Evolutionary conservation across 2,329 filamentous ascomycete genomes (phyloP).

Genomic region (Exophiala sp.): DNA sequence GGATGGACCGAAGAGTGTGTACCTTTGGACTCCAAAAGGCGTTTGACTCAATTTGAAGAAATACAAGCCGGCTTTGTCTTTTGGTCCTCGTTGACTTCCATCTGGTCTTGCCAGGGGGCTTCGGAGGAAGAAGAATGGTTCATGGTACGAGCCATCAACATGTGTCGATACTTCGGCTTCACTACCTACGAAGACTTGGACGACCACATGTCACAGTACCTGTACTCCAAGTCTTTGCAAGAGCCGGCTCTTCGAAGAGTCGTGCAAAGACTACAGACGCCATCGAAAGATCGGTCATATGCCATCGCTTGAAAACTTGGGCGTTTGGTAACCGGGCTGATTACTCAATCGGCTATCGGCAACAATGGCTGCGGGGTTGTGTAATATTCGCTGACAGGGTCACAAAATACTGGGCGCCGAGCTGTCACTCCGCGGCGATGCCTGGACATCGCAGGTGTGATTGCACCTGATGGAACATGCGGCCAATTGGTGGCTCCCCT

Average conservation of each 20-base stretch:
- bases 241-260: slow-evolving; percentile 16
- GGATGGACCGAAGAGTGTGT: slow-evolving; percentile 19
- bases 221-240: slow-evolving; percentile 20
- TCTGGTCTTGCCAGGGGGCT: slow-evolving; percentile 13
- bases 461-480: no score
- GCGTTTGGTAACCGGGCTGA: not conserved
- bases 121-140: slow-evolving; percentile 18
- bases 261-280: slow-evolving; percentile 6
- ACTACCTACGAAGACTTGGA: slow-evolving; percentile 21
- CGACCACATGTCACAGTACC: slow-evolving; percentile 22
- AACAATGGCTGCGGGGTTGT: not conserved
- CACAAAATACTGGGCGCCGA: no score
- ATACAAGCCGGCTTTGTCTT: slow-evolving; percentile 17
- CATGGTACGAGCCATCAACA: slow-evolving; percentile 17
- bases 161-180: slow-evolving; percentile 17
- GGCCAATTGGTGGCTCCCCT: no score
- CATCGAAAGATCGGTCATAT: not conserved
- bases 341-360: not conserved
- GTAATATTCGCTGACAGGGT: no score
- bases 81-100: slow-evolving; percentile 14
- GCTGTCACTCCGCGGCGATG: no score
- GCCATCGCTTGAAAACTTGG: not conserved
- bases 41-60: slow-evolving; percentile 8
- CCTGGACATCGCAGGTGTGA: no score
- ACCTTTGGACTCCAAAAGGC: slow-evolving; percentile 7